Conservation (phyloP, 192 early-diverging fungal species). For the Coemansia sp. region DNA sequence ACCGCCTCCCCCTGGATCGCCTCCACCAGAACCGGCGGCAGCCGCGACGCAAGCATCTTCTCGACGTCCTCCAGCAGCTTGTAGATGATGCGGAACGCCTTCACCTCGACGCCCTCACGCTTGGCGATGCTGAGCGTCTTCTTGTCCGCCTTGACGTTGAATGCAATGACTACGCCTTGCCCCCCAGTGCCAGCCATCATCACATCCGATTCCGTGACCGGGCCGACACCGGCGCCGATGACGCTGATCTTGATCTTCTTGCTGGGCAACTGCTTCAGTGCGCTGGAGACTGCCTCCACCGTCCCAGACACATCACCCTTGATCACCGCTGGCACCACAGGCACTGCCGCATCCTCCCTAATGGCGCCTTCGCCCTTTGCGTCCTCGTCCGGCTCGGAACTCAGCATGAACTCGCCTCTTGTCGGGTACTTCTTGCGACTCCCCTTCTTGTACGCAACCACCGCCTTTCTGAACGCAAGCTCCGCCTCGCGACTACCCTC, state of each 20-base stretch:
- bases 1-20: conserved; percentile 89
- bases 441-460: conserved; percentile 71
- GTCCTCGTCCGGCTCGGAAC: not conserved
- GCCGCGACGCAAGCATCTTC: conserved; percentile 67
- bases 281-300: conserved; percentile 82
- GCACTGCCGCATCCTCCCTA: not conserved
- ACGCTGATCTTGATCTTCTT: conserved; percentile 77
- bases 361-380: not conserved
- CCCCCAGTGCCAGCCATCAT: conserved; percentile 62
- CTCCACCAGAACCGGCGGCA: conserved; percentile 77
- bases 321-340: conserved; percentile 43
- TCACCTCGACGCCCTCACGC: conserved; percentile 65
- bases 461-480: conserved; percentile 61
- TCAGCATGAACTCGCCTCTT: not conserved
- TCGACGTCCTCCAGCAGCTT: conserved; percentile 91
- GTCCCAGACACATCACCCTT: conserved; percentile 91
- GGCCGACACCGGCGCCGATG: conserved; percentile 80
- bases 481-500: conserved; percentile 57
- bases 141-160: conserved; percentile 87
- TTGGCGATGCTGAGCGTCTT: conserved; percentile 65
- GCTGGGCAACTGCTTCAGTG: conserved; percentile 73
- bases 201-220: conserved; percentile 86
- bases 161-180: conserved; percentile 74
- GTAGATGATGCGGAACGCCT: conserved; percentile 86
- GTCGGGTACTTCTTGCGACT: conserved; percentile 60